Conservation (phyloP, 148 eudicot genomes). For the Amaranthus hypochondriacus region DNA sequence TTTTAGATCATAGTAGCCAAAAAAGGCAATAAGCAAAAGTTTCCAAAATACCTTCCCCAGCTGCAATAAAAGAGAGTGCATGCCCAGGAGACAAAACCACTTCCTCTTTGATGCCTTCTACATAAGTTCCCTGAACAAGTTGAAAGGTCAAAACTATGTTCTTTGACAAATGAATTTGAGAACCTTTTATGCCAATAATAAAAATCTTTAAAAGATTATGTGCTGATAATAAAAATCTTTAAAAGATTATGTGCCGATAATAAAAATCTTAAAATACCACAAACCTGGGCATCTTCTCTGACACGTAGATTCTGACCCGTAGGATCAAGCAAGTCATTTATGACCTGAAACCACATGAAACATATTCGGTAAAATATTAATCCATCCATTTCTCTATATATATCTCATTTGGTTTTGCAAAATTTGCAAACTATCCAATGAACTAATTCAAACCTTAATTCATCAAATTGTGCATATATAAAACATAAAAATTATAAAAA, state of each 20-base stretch:
- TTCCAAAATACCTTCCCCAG: constrained; percentile 79
- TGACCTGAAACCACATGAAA: constrained; percentile 48
- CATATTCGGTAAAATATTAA: background rate
- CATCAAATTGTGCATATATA: too few species aligned
- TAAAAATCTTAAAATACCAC: constrained; percentile 1
- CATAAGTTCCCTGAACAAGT: constrained; percentile 79
- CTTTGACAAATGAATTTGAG: background rate
- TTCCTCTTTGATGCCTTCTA: constrained; percentile 98
- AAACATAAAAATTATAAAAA: too few species aligned
- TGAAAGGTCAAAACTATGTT: constrained; percentile 5
- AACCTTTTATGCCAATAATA: too few species aligned
- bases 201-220: background rate
- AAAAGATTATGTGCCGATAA: background rate
- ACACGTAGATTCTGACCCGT: constrained; percentile 97
- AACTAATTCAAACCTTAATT: too few species aligned
- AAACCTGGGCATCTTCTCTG: constrained; percentile 97
- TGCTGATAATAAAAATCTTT: too few species aligned
- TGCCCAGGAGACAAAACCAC: constrained; percentile 99
- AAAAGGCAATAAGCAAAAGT: constrained; percentile 3
- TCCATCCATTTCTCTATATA: too few species aligned
- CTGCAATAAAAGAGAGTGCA: constrained; percentile 94
- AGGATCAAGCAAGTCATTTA: constrained; percentile 97
- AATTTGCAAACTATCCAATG: too few species aligned
- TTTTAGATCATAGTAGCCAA: background rate
- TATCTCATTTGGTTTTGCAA: too few species aligned